Evolutionary conservation across 108 stramenopile genomes (phyloP).

Genomic region (Epithemia pelagica): DNA sequence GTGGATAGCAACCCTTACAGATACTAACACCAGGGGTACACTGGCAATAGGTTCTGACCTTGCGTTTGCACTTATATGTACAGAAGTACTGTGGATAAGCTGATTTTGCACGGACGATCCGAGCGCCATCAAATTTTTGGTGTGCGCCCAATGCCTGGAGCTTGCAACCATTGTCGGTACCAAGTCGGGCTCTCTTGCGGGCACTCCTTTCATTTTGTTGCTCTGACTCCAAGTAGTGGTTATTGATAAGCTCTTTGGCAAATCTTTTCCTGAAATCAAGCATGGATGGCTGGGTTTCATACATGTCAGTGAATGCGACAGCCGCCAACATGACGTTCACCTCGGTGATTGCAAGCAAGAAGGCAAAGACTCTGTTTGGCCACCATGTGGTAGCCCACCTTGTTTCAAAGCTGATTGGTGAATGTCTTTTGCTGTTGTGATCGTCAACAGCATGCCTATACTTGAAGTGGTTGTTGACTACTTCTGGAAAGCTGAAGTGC

Average conservation of each 20-base stretch:
- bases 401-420: constrained; percentile 13
- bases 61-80: background rate
- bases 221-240: background rate
- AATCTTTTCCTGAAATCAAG: background rate
- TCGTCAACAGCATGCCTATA: constrained; percentile 16
- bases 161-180: no score
- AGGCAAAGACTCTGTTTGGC: constrained; percentile 14
- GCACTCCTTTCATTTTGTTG: background rate
- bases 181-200: background rate
- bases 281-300: background rate
- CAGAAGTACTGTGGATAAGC: background rate
- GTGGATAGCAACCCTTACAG: no score
- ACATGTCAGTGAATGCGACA: background rate
- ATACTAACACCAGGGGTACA: background rate
- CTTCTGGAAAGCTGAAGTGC: constrained; percentile 10
- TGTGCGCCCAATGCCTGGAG: background rate
- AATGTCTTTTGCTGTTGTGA: constrained; percentile 11
- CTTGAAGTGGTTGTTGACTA: constrained; percentile 13
- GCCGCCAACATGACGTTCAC: constrained; percentile 13
- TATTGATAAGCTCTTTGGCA: background rate
- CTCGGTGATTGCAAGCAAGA: constrained; percentile 20
- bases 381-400: constrained; percentile 17
- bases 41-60: background rate
- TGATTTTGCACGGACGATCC: background rate
- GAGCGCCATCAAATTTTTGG: background rate